phyloP scores from a whole-genome alignment of 768 basidiomycete genomes.

The Serendipita sp. region DNA sequence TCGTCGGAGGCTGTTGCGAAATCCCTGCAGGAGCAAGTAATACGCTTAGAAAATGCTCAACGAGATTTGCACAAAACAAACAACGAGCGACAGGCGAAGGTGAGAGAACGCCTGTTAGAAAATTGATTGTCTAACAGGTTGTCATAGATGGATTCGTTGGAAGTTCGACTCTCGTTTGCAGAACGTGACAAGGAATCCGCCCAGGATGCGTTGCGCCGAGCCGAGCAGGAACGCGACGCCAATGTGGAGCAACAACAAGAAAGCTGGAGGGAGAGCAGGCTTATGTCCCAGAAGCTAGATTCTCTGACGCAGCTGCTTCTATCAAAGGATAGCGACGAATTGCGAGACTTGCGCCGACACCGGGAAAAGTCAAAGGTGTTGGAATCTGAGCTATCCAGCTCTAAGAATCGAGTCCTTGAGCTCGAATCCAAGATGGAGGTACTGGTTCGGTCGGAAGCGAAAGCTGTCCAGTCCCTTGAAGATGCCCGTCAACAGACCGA shows the following conservation, averaged over 20 bases:
- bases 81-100: slow-evolving; percentile 41
- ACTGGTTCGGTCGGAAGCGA: slow-evolving; percentile 40
- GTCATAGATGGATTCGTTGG: slow-evolving; percentile 41
- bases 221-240: slow-evolving; percentile 43
- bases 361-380: slow-evolving; percentile 41
- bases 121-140: slow-evolving; percentile 9
- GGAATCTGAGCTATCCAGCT: slow-evolving; percentile 46
- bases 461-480: slow-evolving; percentile 45
- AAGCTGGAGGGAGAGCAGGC: slow-evolving; percentile 66
- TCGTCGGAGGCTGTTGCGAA: slow-evolving; percentile 53
- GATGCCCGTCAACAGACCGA: slow-evolving; percentile 62
- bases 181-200: slow-evolving; percentile 49
- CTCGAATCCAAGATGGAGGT: slow-evolving; percentile 45
- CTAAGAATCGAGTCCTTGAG: slow-evolving; percentile 62
- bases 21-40: slow-evolving; percentile 40
- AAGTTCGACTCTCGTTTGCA: slow-evolving; percentile 38
- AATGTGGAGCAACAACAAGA: slow-evolving; percentile 41
- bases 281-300: slow-evolving; percentile 58
- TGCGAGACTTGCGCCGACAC: slow-evolving; percentile 48
- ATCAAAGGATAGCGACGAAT: slow-evolving; percentile 52
- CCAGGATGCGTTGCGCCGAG: slow-evolving; percentile 29
- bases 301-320: slow-evolving; percentile 42
- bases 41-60: slow-evolving; percentile 44
- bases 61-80: slow-evolving; percentile 41
- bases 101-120: slow-evolving; percentile 17